Evolutionary conservation across 2,329 filamentous ascomycete species (phyloP), one percentile per base, ranked within the genome.

Genomic region (Pseudophaeomoniella oleicola): DNA sequence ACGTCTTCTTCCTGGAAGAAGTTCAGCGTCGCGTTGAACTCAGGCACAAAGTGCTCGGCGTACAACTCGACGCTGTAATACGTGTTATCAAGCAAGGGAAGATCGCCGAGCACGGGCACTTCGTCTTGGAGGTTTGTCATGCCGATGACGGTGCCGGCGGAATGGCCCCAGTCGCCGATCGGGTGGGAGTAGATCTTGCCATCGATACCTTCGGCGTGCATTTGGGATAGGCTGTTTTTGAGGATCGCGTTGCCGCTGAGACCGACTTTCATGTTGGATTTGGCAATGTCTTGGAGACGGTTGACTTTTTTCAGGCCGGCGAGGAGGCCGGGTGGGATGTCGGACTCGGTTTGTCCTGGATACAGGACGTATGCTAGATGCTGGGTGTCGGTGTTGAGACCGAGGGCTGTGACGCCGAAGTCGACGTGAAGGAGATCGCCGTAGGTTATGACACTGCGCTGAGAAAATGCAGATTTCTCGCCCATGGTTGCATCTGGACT

Each of bases 381-480:
- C 49, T 69, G 65, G 1, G 66, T 69, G 38, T 67, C 64, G 1
- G 64, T 67, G 41, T 66, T 66, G 42, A 67, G 48, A 1, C 63
- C 62, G 39, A 67, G 46, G 1, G 62, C 63, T 4, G 62, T 61
- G 17, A 67, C 53, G 22, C 63, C 65, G 42, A 69, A 68, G 42
- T 69, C 65, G 2, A 64, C 63, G 38, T 69, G 64, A 27, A 69
- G 56, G 29, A 66, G 43, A 40, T 70, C 64, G 5, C 64, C 64
- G 39, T 61, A 58, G 31, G 55, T 36, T 37, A 69, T 67, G 3
- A 48, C 30, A 19, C 19, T 32, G 85, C 83, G 55, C 79, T 83
- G 42, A 88, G 60, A 35, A 92, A 74, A 85, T 93, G 93, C 27
- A 93, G 67, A 1, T 33, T 34, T 22, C 19, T 27, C 13, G n/a